Conservation (phyloP, 257 asterid genomes). For the Jasminum sambac region DNA sequence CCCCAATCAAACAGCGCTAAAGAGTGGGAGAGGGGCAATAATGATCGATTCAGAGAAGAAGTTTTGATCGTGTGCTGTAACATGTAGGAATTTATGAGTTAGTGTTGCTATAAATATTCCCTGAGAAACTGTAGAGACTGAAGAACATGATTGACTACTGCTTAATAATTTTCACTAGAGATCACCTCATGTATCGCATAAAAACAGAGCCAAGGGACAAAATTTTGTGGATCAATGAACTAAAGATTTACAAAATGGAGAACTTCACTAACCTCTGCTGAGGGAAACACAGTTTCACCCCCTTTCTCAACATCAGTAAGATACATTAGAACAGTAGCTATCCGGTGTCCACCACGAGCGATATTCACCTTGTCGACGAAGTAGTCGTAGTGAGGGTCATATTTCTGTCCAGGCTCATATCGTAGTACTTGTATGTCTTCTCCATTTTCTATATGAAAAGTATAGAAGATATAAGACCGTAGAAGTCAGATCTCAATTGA, state of each 20-base stretch:
- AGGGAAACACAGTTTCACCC: slow-evolving; percentile 94
- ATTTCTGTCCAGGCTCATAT: slow-evolving; percentile 91
- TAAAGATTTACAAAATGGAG: slow-evolving; percentile 13
- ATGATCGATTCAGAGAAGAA: background rate
- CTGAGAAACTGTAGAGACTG: background rate
- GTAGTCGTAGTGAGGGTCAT: slow-evolving; percentile 88
- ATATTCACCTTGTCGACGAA: slow-evolving; percentile 76
- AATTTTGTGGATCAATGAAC: background rate
- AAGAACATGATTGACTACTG: background rate
- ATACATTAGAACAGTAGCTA: slow-evolving; percentile 93
- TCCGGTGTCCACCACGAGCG: slow-evolving; percentile 90
- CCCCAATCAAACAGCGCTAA: no score
- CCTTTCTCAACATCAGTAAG: slow-evolving; percentile 88
- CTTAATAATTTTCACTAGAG: background rate
- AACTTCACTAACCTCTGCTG: slow-evolving; percentile 75
- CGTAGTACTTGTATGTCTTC: slow-evolving; percentile 91
- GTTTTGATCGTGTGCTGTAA: background rate
- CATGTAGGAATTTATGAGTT: background rate
- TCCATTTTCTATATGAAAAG: slow-evolving; percentile 67
- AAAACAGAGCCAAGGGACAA: background rate
- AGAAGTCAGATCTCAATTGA: background rate
- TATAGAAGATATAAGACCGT: slow-evolving; percentile 5
- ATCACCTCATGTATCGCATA: background rate
- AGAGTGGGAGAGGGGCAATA: background rate
- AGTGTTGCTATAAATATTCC: background rate